Percentiles rank a stretch among this genome's conserved stretches.
Evolutionary conservation across 1,284 basidiomycete species (phyloP).

Genomic region (Tetrapyrgos nigripes): DNA sequence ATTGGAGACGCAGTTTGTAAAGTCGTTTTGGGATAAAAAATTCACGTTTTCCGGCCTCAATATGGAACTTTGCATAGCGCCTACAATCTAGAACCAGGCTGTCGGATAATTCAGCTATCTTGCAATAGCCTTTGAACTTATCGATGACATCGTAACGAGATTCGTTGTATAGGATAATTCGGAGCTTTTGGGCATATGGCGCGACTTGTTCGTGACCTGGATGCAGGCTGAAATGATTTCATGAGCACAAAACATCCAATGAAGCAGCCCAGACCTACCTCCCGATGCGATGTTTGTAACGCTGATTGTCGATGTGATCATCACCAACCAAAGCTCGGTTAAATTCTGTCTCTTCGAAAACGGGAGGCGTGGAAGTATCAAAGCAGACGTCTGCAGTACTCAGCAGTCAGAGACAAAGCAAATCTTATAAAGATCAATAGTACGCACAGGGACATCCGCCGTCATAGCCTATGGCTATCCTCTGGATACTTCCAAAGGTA

Average conservation of each 20-base stretch:
- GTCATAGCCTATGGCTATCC: slow-evolving; percentile 64
- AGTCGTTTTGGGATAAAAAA: slow-evolving; percentile 60
- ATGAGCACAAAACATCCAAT: not conserved
- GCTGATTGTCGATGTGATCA: slow-evolving; percentile 41
- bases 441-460: slow-evolving; percentile 46
- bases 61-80: slow-evolving; percentile 24
- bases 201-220: slow-evolving; percentile 59
- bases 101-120: slow-evolving; percentile 51
- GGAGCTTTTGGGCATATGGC: slow-evolving; percentile 70
- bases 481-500: slow-evolving; percentile 62
- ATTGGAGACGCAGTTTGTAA: slow-evolving; percentile 46
- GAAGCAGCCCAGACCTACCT: not conserved
- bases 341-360: slow-evolving; percentile 65
- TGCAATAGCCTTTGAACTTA: slow-evolving; percentile 58
- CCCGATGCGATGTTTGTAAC: slow-evolving; percentile 61
- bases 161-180: slow-evolving; percentile 57
- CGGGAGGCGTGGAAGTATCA: slow-evolving; percentile 63
- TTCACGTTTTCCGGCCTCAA: slow-evolving; percentile 53
- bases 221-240: slow-evolving; percentile 44
- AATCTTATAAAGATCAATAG: not conserved
- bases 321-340: slow-evolving; percentile 54
- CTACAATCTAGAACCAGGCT: slow-evolving; percentile 37
- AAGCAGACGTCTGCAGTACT: slow-evolving; percentile 71
- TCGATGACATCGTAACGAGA: slow-evolving; percentile 46
- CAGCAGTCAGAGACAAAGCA: slow-evolving; percentile 35